Percentiles rank a stretch among this genome's conserved stretches.
phyloP scores from a whole-genome alignment of 169 alveolate species.

The Plasmodium vinckei region DNA sequence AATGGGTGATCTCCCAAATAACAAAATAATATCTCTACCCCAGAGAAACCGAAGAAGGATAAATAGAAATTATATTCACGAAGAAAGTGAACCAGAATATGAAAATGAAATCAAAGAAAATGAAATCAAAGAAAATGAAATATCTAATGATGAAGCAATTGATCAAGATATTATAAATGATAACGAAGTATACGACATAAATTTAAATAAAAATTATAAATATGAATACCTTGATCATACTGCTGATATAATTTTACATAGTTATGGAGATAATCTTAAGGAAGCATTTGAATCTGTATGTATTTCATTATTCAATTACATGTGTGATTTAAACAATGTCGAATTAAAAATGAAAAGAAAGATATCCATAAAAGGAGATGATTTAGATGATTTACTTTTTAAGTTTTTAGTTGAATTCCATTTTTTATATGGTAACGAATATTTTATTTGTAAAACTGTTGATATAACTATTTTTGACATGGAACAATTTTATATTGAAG shows the following conservation, averaged over 20 bases:
- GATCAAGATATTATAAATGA: neutral
- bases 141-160: neutral
- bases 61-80: constrained; percentile 13
- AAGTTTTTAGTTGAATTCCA: constrained; percentile 79
- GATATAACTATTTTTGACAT: constrained; percentile 32
- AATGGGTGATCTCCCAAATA: constrained; percentile 16
- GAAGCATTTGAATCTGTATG: constrained; percentile 78
- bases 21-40: constrained; percentile 55
- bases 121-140: constrained; percentile 4
- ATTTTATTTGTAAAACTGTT: constrained; percentile 78
- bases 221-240: constrained; percentile 84
- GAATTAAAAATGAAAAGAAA: constrained; percentile 52
- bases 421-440: constrained; percentile 80
- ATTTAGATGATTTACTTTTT: constrained; percentile 69
- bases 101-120: neutral
- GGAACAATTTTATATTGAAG: constrained; percentile 35
- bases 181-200: neutral
- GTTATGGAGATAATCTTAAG: constrained; percentile 74
- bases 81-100: constrained; percentile 1
- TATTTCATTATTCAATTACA: constrained; percentile 79
- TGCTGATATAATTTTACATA: constrained; percentile 82
- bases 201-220: constrained; percentile 27
- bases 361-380: constrained; percentile 28
- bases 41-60: constrained; percentile 56
- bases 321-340: constrained; percentile 76